phyloP scores from a whole-genome alignment of 495 filamentous ascomycete genomes.

The Aspergillus ellipticus region DNA sequence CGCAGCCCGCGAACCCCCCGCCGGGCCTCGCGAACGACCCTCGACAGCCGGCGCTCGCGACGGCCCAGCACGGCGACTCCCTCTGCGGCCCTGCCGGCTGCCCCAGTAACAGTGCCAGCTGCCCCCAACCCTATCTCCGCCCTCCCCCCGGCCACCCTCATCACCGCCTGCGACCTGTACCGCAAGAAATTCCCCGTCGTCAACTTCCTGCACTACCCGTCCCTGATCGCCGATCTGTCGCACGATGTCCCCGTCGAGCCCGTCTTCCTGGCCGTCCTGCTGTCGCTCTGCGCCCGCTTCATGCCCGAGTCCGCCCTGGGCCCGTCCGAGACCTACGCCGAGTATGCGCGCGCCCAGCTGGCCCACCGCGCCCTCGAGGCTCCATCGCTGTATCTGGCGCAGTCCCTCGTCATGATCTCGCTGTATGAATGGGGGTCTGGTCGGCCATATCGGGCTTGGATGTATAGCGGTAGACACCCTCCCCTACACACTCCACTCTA shows the following conservation, averaged over 20 bases:
- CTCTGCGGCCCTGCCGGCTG: no score
- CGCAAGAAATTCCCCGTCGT: slow-evolving; percentile 41
- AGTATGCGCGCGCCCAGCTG: slow-evolving; percentile 36
- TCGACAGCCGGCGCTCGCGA: not conserved
- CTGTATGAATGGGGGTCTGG: slow-evolving; percentile 46
- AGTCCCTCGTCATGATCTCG: slow-evolving; percentile 41
- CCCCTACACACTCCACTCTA: not conserved
- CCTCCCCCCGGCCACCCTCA: slow-evolving; percentile 29
- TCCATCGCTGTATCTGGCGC: slow-evolving; percentile 39
- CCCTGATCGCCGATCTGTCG: slow-evolving; percentile 40
- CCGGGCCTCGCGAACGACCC: not conserved
- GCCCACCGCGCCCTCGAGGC: slow-evolving; percentile 38
- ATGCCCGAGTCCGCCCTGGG: slow-evolving; percentile 27
- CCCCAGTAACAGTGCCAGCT: no score
- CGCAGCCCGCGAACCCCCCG: slow-evolving; percentile 5
- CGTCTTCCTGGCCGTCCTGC: slow-evolving; percentile 38
- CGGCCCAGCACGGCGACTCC: no score
- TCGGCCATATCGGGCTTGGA: slow-evolving; percentile 44
- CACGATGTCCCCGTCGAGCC: slow-evolving; percentile 33
- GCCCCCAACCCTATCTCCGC: slow-evolving; percentile 25
- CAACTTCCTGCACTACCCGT: slow-evolving; percentile 45
- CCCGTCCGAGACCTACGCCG: slow-evolving; percentile 32
- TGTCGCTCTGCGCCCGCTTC: slow-evolving; percentile 41
- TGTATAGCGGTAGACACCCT: slow-evolving; percentile 39
- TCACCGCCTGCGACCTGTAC: slow-evolving; percentile 39